Percentiles rank a stretch among this genome's conserved stretches.
phyloP scores from a whole-genome alignment of 306 rosid genomes.

The Carpinus viminea region DNA sequence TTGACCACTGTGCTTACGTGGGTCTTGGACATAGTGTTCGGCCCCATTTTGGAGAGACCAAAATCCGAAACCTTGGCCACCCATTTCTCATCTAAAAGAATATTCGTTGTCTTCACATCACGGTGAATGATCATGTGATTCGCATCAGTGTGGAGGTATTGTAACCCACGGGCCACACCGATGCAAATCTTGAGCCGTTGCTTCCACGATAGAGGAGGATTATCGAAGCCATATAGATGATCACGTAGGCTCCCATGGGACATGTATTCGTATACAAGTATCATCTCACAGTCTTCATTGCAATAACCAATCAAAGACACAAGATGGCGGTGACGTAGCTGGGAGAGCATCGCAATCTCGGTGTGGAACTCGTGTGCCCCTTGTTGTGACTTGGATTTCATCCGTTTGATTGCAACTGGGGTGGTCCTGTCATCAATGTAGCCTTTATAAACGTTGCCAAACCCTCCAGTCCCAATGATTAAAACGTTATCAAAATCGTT shows the following conservation, averaged over 20 bases:
- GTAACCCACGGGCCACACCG: conserved; percentile 29
- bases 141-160: conserved; percentile 40
- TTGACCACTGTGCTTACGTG: conserved; percentile 27
- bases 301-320: conserved; percentile 48
- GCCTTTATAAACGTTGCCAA: conserved; percentile 84
- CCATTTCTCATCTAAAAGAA: conserved; percentile 44
- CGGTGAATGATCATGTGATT: conserved; percentile 43
- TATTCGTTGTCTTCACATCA: conserved; percentile 45
- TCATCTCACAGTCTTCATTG: conserved; percentile 37
- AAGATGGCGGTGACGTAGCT: conserved; percentile 40
- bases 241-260: conserved; percentile 2
- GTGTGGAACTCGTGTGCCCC: conserved; percentile 45
- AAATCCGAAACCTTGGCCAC: conserved; percentile 51
- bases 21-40: not conserved
- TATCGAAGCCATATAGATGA: conserved; percentile 24
- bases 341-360: conserved; percentile 53
- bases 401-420: conserved; percentile 54
- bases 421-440: conserved; percentile 89
- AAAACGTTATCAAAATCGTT: not conserved
- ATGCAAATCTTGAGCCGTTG: conserved; percentile 34
- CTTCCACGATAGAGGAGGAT: conserved; percentile 30
- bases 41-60: conserved; percentile 38
- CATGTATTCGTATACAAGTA: conserved; percentile 42
- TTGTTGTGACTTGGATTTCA: conserved; percentile 36
- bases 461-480: conserved; percentile 54